Evolutionary conservation across 352 stramenopile genomes (phyloP), one percentile per base, ranked within the genome.

Genomic region (Peronospora farinosa): DNA sequence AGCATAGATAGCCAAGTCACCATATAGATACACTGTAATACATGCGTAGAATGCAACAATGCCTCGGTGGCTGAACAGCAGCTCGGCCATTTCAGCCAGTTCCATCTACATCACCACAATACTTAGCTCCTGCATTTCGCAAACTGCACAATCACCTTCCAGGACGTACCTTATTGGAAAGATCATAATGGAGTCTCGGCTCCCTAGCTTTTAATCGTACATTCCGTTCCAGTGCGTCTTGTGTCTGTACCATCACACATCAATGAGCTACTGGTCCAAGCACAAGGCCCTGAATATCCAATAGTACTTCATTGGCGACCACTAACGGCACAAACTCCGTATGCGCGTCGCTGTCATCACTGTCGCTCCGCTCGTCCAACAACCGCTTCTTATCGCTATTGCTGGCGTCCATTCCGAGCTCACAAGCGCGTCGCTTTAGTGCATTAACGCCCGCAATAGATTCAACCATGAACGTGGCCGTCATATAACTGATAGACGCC

Each of bases 1-100:
- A 10, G 83, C 77, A 48, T 94, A 92, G 40, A 92, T 94, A 15
- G 83, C 78, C 41, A 94, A 65, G 51, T 94, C 83, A n/a, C 83
- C 83, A 42, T 90, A 92, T 0, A 94, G 62, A 45, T 94, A 94
- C 40, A 88, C 74, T 40, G 84, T 82, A 21, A 87, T 71, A 50
- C 77, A 90, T 27, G 65, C 69, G 48, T 92, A 94, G 49, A 94
- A 92, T 4, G 81, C 77, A 15, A 86, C 63, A 39, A 84, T 73
- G 5, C 83, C 78, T 33, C 69, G 64, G 42, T 50, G 72, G 27
- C 54, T 79, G 52, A 89, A 94, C 6, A 94, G 68, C 51, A 84
- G 48, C 38, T 92, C 67, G 6, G 81, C 83, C 74, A 94, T 92
- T 41, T 89, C 73, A 12, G 83, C 80, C 21, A 94, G 51, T 54